Base-by-base conservation (phyloP, 345 rosid genomes). In the Alliaria petiolata region DNA sequence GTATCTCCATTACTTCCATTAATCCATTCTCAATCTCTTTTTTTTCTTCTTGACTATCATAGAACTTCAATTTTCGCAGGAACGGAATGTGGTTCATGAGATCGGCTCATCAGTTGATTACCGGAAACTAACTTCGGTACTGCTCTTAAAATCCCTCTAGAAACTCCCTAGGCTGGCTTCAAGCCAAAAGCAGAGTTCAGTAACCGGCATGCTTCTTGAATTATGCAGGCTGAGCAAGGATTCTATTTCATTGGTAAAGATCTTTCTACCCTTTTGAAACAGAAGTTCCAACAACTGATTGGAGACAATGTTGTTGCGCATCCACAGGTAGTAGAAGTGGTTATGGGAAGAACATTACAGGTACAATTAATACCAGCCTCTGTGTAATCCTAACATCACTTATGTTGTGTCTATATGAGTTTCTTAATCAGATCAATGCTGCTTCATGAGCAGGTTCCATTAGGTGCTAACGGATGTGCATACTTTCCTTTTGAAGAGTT, bases 401-500 rank as follows among this genome's bases (percentile, higher is more conserved):
- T 15, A 1, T 45, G 13, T 64, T 68, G 63, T 67, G 39, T 59
- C 22, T 26, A 6, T 26, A 67, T 25, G 3, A 61, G 64, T 51
- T 51, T 76, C 10, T 60, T 20, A 19, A 50, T 31, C 22, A 22
- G 34, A 60, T 50, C 8, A 53, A 22, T 64, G 53, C 56, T 49
- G 51, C 42, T 55, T 65, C 43, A 36, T 45, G 65, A 28, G 17
- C 79, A 95, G 98, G 85, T 91, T 69, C 83, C 96, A 17, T 74
- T 87, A 69, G 95, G 88, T 73, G 96, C 97, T 63, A 83, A 86
- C 66, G 99, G 96, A 65, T 91, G 96, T 74, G 98, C 99, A 47
- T 91, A 85, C 83, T 89, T 95, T 83, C 67, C 83, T 55, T 95
- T 95, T 47, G 90, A 91, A 75, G 99, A 89, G 30, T 84, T 91